A percentile compares a stretch with the other conserved stretches of the same genome.
Conservation (phyloP, 2,329 filamentous ascomycete species). For the Diaporthe citriasiana region DNA sequence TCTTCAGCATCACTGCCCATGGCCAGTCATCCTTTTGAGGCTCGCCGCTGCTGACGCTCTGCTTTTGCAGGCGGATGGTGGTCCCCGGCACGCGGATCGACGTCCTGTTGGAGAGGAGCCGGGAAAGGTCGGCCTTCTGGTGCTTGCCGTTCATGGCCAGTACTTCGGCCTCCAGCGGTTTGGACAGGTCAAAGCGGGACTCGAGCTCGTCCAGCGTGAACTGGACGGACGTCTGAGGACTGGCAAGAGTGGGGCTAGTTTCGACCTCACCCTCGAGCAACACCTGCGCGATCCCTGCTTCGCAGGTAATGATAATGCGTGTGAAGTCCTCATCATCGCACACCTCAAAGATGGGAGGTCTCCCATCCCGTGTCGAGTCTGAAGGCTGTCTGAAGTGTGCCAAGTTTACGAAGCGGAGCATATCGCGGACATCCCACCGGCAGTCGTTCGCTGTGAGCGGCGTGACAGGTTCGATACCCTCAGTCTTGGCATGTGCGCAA, state of each 20-base stretch:
- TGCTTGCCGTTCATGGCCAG: constrained; percentile 59
- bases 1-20: constrained; percentile 54
- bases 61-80: constrained; percentile 55
- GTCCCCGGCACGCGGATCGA: constrained; percentile 57
- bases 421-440: constrained; percentile 77
- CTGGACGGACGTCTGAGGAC: not conserved
- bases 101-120: constrained; percentile 48
- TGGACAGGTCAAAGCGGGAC: constrained; percentile 48
- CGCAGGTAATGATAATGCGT: constrained; percentile 45
- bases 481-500: not conserved
- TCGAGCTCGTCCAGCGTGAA: constrained; percentile 47
- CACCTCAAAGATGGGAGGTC: constrained; percentile 5
- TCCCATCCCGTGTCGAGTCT: constrained; percentile 60
- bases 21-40: constrained; percentile 42
- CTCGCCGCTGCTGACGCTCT: constrained; percentile 47
- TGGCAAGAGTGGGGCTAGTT: not conserved
- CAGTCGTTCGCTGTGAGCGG: constrained; percentile 70
- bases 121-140: constrained; percentile 52
- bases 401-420: constrained; percentile 76
- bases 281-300: constrained; percentile 44
- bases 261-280: constrained; percentile 40
- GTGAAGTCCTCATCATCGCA: constrained; percentile 32
- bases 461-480: constrained; percentile 43
- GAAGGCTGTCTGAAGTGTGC: constrained; percentile 77
- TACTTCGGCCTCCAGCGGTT: constrained; percentile 51